Base-by-base conservation (phyloP, 2,329 filamentous ascomycete genomes). In the Pyricularia pennisetigena region DNA sequence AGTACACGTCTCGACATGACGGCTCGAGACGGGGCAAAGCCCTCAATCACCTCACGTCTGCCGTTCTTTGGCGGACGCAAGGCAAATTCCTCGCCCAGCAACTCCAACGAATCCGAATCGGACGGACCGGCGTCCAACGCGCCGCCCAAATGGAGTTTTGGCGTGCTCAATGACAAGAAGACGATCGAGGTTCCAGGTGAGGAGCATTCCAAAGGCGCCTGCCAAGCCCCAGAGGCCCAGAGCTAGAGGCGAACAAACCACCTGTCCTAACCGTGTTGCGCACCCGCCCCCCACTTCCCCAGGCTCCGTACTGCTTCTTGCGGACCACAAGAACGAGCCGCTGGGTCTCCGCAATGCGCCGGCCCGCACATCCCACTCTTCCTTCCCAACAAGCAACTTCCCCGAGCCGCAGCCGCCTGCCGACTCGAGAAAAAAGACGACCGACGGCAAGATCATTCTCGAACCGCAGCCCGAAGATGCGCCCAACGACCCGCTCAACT, bases 381-480 rank as follows among this genome's bases (percentile, higher is more conserved):
- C 86, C 9, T 79, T 87, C 35, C 83, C 84, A 1, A 77, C 79
- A 4, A 82, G 82, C 30, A 78, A 82, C 26, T 71, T 72, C 3
- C 75, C 78, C 14, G 68, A 70, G 2, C 69, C 59, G 5, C 12
- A 65, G 28, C 71, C 76, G 5, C 77, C 78, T 28, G 79, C 79
- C 35, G 72, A 73, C 4, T 75, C 78, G 14, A 49, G 29, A 35
- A 97, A 97, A 81, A 90, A 83, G 71, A 97, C 93, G 2, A 79
- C 84, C 41, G 90, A 97, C 76, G 94, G 94, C 16, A 85, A 87
- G 70, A 93, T 97, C 74, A 93, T 98, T 68, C 81, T 98, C 20
- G 90, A 95, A 0, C 94, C 94, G 0, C 94, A 98, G 76, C 94
- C 94, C 0, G 93, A 97, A 69, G 93, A 97, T 67, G 93, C 92